These are phyloP conservation scores for Rhytidhysteron rufulum DNA, from an alignment of 2,329 filamentous ascomycete species.

Conservation along the genomic window DNA sequence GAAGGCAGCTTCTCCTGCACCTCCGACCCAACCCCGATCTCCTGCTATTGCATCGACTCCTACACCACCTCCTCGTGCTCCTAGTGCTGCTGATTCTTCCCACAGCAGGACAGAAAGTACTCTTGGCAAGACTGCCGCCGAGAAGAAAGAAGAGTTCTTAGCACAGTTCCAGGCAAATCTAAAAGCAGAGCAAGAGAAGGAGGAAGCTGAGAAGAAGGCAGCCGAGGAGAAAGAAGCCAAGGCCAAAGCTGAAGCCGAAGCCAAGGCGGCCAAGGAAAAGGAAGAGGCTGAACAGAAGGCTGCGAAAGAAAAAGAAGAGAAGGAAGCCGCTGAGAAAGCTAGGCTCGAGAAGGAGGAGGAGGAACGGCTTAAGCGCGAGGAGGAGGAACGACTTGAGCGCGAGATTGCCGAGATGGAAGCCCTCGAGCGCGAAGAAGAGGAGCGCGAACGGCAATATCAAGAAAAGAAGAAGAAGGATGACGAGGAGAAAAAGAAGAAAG, in stretches of 20 bases:
- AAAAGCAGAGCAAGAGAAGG: constrained; percentile 45
- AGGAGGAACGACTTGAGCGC: constrained; percentile 45
- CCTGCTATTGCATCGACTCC: constrained; percentile 72
- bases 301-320: constrained; percentile 46
- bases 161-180: constrained; percentile 62
- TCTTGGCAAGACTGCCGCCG: constrained; percentile 67
- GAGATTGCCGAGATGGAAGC: constrained; percentile 63
- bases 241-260: constrained; percentile 41
- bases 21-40: constrained; percentile 54
- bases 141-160: constrained; percentile 62
- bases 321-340: constrained; percentile 19
- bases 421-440: constrained; percentile 48
- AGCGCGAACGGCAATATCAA: constrained; percentile 67
- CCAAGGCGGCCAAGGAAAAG: constrained; percentile 39
- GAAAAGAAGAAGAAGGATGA: constrained; percentile 66
- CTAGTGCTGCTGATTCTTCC: constrained; percentile 58
- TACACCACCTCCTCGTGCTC: constrained; percentile 65
- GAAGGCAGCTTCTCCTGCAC: constrained; percentile 42
- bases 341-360: constrained; percentile 25
- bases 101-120: constrained; percentile 70
- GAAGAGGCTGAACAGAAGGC: constrained; percentile 48
- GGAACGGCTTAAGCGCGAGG: constrained; percentile 36
- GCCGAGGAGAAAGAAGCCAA: constrained; percentile 38
- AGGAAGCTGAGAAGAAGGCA: constrained; percentile 57
- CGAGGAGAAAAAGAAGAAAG: constrained; percentile 45